Evolutionary conservation across 352 stramenopile genomes (phyloP).

Genomic region (Pythium volutum): DNA sequence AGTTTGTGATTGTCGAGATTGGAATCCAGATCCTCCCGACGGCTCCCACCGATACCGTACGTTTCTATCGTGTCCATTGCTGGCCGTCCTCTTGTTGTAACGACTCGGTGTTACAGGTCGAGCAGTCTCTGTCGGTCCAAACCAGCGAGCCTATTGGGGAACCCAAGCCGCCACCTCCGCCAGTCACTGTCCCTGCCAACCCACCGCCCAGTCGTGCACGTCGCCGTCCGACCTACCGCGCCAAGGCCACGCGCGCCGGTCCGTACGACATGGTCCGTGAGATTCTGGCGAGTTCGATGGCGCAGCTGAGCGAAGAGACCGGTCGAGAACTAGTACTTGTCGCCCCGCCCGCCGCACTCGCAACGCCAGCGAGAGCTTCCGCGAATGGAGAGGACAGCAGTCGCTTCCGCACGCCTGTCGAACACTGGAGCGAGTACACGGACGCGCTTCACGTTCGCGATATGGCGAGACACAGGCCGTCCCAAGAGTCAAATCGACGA

Average conservation of each 20-base stretch:
- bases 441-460: constrained; percentile 43
- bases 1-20: constrained; percentile 70
- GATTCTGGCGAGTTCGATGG: constrained; percentile 65
- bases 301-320: constrained; percentile 40
- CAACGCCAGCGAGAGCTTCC: neutral
- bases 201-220: constrained; percentile 30
- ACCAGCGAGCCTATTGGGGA: neutral
- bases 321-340: constrained; percentile 40
- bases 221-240: constrained; percentile 52
- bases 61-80: neutral
- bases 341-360: neutral
- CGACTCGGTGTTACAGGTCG: neutral
- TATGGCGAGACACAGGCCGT: constrained; percentile 13
- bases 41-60: neutral
- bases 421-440: constrained; percentile 20
- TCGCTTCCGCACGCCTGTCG: neutral
- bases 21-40: constrained; percentile 26
- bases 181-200: neutral
- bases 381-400: neutral
- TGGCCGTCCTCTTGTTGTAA: neutral
- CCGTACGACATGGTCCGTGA: constrained; percentile 45
- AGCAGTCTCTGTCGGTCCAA: neutral
- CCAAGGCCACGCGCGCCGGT: constrained; percentile 39
- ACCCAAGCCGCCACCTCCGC: neutral
- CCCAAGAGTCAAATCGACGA: neutral